Evolutionary conservation across 805 yeast genomes (phyloP).

Genomic region (Lipomyces chichibuensis): DNA sequence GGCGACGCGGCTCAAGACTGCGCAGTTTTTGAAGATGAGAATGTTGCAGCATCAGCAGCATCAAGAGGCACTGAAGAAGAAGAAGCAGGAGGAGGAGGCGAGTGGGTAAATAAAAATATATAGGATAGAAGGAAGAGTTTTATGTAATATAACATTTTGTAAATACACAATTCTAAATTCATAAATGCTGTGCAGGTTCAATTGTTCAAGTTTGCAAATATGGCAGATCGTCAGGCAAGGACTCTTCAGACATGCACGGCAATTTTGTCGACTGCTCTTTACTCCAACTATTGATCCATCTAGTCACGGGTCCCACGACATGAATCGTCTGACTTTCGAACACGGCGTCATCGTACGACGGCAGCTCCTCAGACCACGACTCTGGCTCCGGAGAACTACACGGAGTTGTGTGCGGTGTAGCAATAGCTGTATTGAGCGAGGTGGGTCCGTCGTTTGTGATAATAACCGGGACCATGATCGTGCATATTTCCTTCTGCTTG

Average conservation of each 20-base stretch:
- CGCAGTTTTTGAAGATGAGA: not conserved
- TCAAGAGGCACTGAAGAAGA: not conserved
- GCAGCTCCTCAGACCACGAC: constrained; percentile 7
- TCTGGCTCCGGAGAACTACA: not conserved
- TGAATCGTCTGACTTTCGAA: constrained; percentile 15
- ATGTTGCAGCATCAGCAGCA: not conserved
- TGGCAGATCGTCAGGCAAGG: not conserved
- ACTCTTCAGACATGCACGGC: not conserved
- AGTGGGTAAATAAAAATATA: not conserved
- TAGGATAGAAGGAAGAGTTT: not conserved
- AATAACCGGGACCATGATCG: constrained; percentile 3
- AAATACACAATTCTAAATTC: not conserved
- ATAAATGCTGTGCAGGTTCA: not conserved
- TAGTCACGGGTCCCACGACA: constrained; percentile 21
- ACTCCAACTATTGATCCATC: not conserved
- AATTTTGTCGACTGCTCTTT: not conserved
- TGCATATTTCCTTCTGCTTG: constrained; percentile 1
- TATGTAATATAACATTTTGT: not conserved
- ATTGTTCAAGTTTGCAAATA: not conserved
- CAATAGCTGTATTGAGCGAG: not conserved
- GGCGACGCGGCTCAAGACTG: not conserved
- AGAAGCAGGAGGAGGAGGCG: not conserved
- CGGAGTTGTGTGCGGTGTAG: not conserved
- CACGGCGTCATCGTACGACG: constrained; percentile 23
- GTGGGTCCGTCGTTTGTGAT: not conserved